Percentiles rank a stretch among this genome's conserved stretches.
Evolutionary conservation across 2,329 filamentous ascomycete genomes (phyloP).

Genomic region (Pseudomassariella vexata): DNA sequence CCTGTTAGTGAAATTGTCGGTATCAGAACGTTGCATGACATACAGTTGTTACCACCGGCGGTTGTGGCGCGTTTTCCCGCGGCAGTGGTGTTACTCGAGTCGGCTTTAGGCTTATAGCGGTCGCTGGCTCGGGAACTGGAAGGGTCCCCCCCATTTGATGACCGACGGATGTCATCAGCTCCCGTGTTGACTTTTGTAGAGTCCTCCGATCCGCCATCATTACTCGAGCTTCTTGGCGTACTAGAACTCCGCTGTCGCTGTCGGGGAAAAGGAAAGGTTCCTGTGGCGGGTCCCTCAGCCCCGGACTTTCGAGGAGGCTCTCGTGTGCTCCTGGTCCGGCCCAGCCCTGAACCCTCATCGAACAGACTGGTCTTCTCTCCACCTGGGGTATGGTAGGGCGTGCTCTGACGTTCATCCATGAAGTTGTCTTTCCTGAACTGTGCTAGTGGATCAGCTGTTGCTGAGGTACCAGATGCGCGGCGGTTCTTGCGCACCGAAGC

Average conservation of each 20-base stretch:
- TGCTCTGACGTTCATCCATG: slow-evolving; percentile 47
- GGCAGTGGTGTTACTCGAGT: too few relatives aligned
- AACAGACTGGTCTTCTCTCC: slow-evolving; percentile 57
- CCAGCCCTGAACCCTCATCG: slow-evolving; percentile 36
- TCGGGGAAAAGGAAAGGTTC: slow-evolving; percentile 15
- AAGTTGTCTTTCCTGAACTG: slow-evolving; percentile 40
- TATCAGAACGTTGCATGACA: too few relatives aligned
- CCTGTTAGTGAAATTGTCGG: too few relatives aligned
- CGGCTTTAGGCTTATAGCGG: slow-evolving; percentile 13
- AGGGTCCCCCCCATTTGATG: slow-evolving; percentile 5
- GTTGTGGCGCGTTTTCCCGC: too few relatives aligned
- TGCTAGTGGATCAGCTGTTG: slow-evolving; percentile 36
- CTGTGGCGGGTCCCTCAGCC: slow-evolving; percentile 13
- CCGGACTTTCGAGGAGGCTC: slow-evolving; percentile 22
- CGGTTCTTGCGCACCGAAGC: slow-evolving; percentile 10
- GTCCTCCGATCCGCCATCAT: slow-evolving; percentile 20
- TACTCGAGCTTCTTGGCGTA: slow-evolving; percentile 19
- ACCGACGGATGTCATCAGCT: slow-evolving; percentile 5
- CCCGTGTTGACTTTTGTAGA: slow-evolving; percentile 10
- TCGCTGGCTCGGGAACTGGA: slow-evolving; percentile 15
- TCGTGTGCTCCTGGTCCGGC: slow-evolving; percentile 40
- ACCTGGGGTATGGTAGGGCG: slow-evolving; percentile 48
- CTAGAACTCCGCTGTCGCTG: slow-evolving; percentile 20
- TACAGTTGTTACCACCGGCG: too few relatives aligned
- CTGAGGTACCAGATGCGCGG: slow-evolving; percentile 19